phyloP scores from a whole-genome alignment of 2,329 filamentous ascomycete genomes.

The Aspergillus clavatus region DNA sequence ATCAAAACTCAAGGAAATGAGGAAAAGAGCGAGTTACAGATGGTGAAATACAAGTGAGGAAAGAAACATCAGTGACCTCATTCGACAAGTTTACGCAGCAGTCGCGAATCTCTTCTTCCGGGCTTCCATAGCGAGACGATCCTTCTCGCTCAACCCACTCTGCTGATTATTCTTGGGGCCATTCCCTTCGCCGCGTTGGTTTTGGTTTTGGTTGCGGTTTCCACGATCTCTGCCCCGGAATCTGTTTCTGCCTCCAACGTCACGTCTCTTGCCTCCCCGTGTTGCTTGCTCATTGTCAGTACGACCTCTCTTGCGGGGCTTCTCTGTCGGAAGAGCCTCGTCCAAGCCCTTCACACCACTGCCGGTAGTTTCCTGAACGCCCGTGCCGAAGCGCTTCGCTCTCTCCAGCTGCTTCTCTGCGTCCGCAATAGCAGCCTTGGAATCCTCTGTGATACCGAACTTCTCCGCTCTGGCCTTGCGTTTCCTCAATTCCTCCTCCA shows the following conservation, averaged over 20 bases:
- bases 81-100: constrained; percentile 20
- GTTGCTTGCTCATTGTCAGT: constrained; percentile 33
- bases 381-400: constrained; percentile 44
- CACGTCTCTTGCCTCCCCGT: constrained; percentile 40
- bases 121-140: constrained; percentile 42
- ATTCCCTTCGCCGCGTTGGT: constrained; percentile 13
- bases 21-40: constrained; percentile 13
- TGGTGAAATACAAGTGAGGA: constrained; percentile 2
- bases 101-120: constrained; percentile 46
- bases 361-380: constrained; percentile 15
- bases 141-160: constrained; percentile 36
- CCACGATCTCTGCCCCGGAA: constrained; percentile 22
- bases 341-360: constrained; percentile 41
- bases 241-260: constrained; percentile 32
- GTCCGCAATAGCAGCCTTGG: constrained; percentile 36
- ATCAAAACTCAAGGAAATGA: constrained; percentile 6
- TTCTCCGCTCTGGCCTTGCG: constrained; percentile 47
- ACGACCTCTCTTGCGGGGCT: constrained; percentile 38
- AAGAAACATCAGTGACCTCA: no score
- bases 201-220: constrained; percentile 21
- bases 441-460: constrained; percentile 43
- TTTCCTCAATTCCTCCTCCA: constrained; percentile 45
- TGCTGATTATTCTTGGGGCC: constrained; percentile 15
- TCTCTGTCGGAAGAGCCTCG: constrained; percentile 42
- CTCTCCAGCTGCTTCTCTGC: constrained; percentile 43